Evolutionary conservation across 78 protist genomes (phyloP), one percentile per base, ranked within the genome.

Genomic region (Bigelowiella natans): DNA sequence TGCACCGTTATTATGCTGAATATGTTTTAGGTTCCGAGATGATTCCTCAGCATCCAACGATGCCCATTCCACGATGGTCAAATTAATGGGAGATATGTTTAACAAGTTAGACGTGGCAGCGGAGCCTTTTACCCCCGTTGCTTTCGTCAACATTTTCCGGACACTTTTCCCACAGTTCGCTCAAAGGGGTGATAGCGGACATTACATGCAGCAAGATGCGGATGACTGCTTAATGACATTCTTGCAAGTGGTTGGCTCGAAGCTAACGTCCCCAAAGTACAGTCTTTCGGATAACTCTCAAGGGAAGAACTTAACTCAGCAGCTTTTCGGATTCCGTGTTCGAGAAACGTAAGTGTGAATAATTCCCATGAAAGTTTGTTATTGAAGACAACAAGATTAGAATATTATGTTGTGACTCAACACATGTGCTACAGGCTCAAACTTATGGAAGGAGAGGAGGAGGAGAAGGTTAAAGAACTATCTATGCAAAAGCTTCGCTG

Each of bases 161-260:
- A 34, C 39, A 2, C 36, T 7, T 18, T 38, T 40, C 28, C 91
- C 93, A 30, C 86, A 89, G 2, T 92, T 92, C 86, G 91, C 91
- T 11, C 89, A 36, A 34, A 2, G 82, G 29, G 89, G 91, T 2
- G 91, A 86, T 83, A 90, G 89, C 29, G 93, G 93, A 1, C 39
- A 28, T 29, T 86, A 37, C 83, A 29, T 86, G 30, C 93, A 92
- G 88, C 93, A 92, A 36, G 93, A 89, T 39, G 85, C 90, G 31
- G 91, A 89, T 11, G 91, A 90, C 26, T 91, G 91, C 91, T 90
- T 90, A 51, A 51, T 51, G 73, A 51, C 73, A 7, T 51, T 51
- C 73, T 26, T 51, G 73, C 34, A 51, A 26, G 73, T 51, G 18
- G 73, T 18, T 18, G 34, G 73, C 7, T 51, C 73, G 73, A 51